A percentile compares a stretch with the other conserved stretches of the same genome.
Conservation (phyloP, 2,329 filamentous ascomycete genomes). For the Zalaria obscura region DNA sequence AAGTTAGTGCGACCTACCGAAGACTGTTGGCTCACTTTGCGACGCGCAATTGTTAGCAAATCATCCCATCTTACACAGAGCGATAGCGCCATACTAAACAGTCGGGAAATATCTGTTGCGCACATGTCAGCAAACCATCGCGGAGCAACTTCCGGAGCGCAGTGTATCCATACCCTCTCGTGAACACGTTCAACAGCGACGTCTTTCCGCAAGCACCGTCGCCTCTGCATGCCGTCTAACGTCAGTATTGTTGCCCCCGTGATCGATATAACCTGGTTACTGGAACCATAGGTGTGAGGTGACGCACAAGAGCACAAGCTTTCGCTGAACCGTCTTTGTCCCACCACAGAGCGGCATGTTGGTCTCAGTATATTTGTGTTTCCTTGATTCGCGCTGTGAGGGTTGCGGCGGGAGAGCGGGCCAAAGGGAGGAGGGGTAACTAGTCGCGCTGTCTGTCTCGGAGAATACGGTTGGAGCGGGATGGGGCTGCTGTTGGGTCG, state of each 20-base stretch:
- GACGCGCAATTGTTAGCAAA: slow-evolving; percentile 4
- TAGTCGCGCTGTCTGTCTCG: neutral
- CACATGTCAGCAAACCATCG: slow-evolving; percentile 6
- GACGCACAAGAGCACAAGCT: slow-evolving; percentile 81
- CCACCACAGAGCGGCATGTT: slow-evolving; percentile 35
- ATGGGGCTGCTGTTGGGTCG: neutral
- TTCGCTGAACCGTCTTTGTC: slow-evolving; percentile 73
- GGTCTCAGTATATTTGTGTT: neutral
- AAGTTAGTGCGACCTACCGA: slow-evolving; percentile 35
- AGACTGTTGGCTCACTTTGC: slow-evolving; percentile 75
- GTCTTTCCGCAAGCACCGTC: slow-evolving; percentile 97
- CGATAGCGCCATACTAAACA: slow-evolving; percentile 54
- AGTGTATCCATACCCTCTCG: slow-evolving; percentile 58
- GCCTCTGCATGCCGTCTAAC: slow-evolving; percentile 45
- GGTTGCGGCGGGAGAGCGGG: neutral
- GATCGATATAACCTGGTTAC: neutral
- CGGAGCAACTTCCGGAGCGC: neutral
- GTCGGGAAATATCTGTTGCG: slow-evolving; percentile 75
- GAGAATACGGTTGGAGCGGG: neutral
- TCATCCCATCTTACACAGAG: neutral
- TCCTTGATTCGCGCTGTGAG: slow-evolving; percentile 2
- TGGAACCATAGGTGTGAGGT: slow-evolving; percentile 9
- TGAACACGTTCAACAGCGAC: slow-evolving; percentile 94
- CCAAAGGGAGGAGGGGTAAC: neutral
- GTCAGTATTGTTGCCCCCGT: neutral